Evolutionary conservation across 495 filamentous ascomycete species (phyloP).

Genomic region (Endocarpon pusillum): DNA sequence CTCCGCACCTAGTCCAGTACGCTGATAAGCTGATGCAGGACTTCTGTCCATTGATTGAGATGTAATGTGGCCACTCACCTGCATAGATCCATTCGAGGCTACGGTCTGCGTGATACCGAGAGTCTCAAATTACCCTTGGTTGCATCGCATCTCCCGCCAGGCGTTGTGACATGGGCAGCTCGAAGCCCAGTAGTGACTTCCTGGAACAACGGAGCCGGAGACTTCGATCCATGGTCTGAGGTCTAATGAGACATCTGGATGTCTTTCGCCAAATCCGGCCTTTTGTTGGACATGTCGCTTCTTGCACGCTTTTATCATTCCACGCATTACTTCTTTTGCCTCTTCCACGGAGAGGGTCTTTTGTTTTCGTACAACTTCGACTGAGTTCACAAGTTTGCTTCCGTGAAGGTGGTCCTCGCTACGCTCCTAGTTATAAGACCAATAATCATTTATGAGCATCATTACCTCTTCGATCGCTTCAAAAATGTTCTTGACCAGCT

Average conservation of each 20-base stretch:
- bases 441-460: slow-evolving; percentile 10
- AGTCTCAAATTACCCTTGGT: neutral
- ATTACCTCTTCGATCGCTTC: slow-evolving; percentile 7
- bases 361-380: slow-evolving; percentile 7
- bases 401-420: neutral
- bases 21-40: neutral
- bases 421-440: slow-evolving; percentile 7
- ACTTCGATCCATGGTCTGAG: slow-evolving; percentile 9
- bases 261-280: slow-evolving; percentile 4
- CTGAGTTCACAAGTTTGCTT: slow-evolving; percentile 5
- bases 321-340: slow-evolving; percentile 3
- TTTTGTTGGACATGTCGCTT: slow-evolving; percentile 5
- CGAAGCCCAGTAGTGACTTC: slow-evolving; percentile 9
- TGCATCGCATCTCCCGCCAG: neutral
- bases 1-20: neutral
- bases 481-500: slow-evolving; percentile 5
- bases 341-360: slow-evolving; percentile 8
- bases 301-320: slow-evolving; percentile 6
- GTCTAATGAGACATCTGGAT: slow-evolving; percentile 5
- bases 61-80: slow-evolving; percentile 2
- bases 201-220: slow-evolving; percentile 4
- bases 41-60: neutral
- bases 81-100: slow-evolving; percentile 1
- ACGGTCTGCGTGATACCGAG: neutral
- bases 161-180: slow-evolving; percentile 5